phyloP scores from a whole-genome alignment of 495 filamentous ascomycete genomes.

The Hypomontagnella monticulosa region DNA sequence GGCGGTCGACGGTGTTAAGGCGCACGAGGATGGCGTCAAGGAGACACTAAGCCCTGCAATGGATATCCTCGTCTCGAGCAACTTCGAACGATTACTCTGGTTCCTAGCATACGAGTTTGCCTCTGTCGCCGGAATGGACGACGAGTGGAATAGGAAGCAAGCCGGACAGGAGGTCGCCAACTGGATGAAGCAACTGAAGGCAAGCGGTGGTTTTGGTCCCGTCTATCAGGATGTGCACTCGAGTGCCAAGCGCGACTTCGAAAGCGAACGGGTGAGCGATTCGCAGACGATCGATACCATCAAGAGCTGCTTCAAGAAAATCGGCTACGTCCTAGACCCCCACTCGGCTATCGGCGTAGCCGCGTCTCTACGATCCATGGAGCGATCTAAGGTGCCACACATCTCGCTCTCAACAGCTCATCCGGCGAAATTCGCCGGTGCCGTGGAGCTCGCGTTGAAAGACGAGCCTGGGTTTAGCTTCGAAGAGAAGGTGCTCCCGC shows the following conservation, averaged over 20 bases:
- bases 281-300: constrained; percentile 80
- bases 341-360: constrained; percentile 88
- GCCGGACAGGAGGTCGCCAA: constrained; percentile 70
- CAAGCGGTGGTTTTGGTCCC: constrained; percentile 76
- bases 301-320: constrained; percentile 66
- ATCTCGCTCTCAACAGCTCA: constrained; percentile 92
- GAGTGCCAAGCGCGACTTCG: constrained; percentile 73
- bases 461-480: constrained; percentile 75
- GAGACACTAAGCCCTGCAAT: constrained; percentile 92
- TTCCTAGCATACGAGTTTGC: constrained; percentile 78
- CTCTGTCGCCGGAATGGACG: constrained; percentile 60
- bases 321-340: constrained; percentile 86
- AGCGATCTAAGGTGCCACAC: constrained; percentile 63
- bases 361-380: constrained; percentile 72
- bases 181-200: constrained; percentile 82
- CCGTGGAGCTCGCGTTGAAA: constrained; percentile 78
- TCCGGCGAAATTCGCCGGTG: constrained; percentile 89
- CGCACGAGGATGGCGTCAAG: constrained; percentile 75
- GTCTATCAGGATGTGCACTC: constrained; percentile 74
- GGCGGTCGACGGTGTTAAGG: constrained; percentile 68
- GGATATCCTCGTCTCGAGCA: constrained; percentile 94
- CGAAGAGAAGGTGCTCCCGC: constrained; percentile 73
- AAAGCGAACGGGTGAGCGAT: constrained; percentile 84
- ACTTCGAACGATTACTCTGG: constrained; percentile 98
- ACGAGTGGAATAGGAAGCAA: constrained; percentile 65